Conservation (phyloP, 345 rosid species). For the Boechera divaricarpa region DNA sequence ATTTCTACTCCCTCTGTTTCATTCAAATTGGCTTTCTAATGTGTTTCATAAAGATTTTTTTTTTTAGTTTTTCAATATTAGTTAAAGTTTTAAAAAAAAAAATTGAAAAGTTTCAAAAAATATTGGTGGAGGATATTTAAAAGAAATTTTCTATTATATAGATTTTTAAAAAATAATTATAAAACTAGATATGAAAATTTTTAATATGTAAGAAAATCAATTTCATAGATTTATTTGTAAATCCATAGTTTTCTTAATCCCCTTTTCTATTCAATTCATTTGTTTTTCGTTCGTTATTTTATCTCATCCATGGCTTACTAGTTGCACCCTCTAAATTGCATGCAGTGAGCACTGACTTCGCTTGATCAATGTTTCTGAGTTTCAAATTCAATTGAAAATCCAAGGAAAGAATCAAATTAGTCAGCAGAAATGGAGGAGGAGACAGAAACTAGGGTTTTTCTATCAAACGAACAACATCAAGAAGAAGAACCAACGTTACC, state of each 20-base stretch:
- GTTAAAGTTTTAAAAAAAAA: too few species aligned
- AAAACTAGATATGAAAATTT: too few species aligned
- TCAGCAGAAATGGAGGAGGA: slow-evolving; percentile 31
- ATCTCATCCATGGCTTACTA: background rate
- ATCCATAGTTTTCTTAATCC: background rate
- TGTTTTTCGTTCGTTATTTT: background rate
- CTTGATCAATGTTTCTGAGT: slow-evolving; percentile 11
- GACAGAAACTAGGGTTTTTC: slow-evolving; percentile 29
- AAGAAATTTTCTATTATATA: too few species aligned
- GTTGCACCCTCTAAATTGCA: slow-evolving; percentile 1
- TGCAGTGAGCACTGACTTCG: background rate
- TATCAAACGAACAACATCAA: slow-evolving; percentile 18
- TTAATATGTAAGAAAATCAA: too few species aligned
- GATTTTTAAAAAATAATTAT: too few species aligned
- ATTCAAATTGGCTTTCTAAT: too few species aligned
- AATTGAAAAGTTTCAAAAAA: too few species aligned
- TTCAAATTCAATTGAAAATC: slow-evolving; percentile 6
- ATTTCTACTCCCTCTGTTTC: too few species aligned
- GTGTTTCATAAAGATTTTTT: too few species aligned
- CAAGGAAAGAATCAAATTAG: background rate
- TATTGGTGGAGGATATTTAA: too few species aligned
- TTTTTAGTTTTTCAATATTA: too few species aligned
- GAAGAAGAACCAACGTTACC: slow-evolving; percentile 29
- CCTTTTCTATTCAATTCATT: background rate
- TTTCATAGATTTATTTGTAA: too few species aligned